Evolutionary conservation across 2,329 filamentous ascomycete genomes (phyloP).

Genomic region (Leptographium procerum): DNA sequence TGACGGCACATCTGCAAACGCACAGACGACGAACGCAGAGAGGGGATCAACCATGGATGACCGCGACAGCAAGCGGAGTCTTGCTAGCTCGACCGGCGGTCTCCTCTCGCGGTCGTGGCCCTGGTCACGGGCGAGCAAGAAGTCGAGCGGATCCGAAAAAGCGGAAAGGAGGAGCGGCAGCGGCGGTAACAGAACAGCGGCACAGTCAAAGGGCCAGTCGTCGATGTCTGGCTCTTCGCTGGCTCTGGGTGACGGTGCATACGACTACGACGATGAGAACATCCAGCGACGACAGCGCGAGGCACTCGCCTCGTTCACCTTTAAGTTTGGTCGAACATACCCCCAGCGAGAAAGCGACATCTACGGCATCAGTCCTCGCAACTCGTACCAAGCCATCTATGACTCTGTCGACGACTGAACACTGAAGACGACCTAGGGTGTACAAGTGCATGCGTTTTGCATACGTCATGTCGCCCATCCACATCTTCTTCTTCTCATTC

Average conservation of each 20-base stretch:
- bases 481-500: neutral
- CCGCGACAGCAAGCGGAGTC: neutral
- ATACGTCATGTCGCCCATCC: neutral
- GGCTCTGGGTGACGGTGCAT: too few relatives aligned
- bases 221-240: neutral
- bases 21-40: neutral
- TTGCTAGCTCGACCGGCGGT: neutral
- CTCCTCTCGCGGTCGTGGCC: neutral
- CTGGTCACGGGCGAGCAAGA: conserved; percentile 8
- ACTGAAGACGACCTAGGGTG: too few relatives aligned
- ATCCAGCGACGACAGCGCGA: conserved; percentile 31
- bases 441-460: too few relatives aligned
- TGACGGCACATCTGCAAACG: neutral
- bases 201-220: neutral
- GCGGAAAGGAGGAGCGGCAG: neutral
- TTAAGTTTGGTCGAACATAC: conserved; percentile 28
- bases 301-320: conserved; percentile 32
- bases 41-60: neutral
- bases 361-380: conserved; percentile 31
- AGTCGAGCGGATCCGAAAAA: neutral
- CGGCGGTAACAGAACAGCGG: neutral
- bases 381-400: conserved; percentile 25
- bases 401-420: neutral
- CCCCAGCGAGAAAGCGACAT: conserved; percentile 11
- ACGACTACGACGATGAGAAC: conserved; percentile 9